Conservation (phyloP, 257 asterid species). For the Knoxia roxburghii region DNA sequence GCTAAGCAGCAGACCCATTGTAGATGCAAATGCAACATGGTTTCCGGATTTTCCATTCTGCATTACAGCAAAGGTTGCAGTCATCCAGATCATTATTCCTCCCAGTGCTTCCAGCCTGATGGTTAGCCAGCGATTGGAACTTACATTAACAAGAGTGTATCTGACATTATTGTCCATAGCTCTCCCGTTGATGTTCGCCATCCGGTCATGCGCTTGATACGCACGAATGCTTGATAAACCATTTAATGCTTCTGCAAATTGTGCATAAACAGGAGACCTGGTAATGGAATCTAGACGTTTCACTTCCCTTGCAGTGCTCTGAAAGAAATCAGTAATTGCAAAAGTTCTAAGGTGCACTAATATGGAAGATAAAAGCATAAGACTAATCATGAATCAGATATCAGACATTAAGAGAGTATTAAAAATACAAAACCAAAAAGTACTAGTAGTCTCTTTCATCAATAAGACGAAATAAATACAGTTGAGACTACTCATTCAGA, state of each 20-base stretch:
- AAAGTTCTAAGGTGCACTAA: neutral
- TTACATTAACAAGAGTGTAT: conserved; percentile 75
- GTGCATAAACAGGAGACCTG: conserved; percentile 97
- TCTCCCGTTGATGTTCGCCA: conserved; percentile 74
- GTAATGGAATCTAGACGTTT: conserved; percentile 83
- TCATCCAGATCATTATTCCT: conserved; percentile 90
- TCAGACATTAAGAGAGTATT: too few relatives aligned
- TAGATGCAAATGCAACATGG: conserved; percentile 81
- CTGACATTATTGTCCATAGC: conserved; percentile 84
- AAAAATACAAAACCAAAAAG: neutral
- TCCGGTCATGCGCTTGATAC: conserved; percentile 84
- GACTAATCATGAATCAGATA: neutral
- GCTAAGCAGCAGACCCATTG: conserved; percentile 93
- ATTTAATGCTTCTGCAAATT: conserved; percentile 88
- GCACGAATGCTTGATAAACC: conserved; percentile 90
- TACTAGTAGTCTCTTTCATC: neutral
- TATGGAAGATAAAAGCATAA: neutral
- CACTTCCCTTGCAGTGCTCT: conserved; percentile 97
- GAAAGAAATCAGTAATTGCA: conserved; percentile 16
- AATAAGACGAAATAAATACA: neutral
- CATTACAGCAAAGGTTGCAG: conserved; percentile 90
- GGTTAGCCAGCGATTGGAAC: conserved; percentile 92
- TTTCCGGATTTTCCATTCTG: conserved; percentile 79
- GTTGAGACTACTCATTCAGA: neutral
- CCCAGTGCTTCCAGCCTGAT: conserved; percentile 87